Conservation (phyloP, 2,329 filamentous ascomycete species). For the Dothistroma septosporum region DNA sequence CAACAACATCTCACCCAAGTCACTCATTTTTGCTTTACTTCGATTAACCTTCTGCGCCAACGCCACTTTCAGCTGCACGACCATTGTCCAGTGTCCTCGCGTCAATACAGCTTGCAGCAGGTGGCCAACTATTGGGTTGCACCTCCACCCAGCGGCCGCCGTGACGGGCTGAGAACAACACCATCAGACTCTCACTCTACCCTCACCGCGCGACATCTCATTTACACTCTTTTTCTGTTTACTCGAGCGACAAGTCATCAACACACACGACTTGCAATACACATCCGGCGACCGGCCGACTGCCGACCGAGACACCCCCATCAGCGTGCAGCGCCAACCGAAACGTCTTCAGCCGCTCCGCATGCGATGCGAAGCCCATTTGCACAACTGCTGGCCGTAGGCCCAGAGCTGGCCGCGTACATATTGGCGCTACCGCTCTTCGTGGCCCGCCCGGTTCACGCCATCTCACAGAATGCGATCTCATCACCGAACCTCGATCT, state of each 20-base stretch:
- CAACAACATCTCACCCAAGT: conserved; percentile 6
- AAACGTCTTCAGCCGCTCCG: conserved; percentile 5
- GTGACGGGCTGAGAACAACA: not conserved
- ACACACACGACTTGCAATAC: not conserved
- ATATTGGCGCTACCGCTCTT: conserved; percentile 30
- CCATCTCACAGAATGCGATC: conserved; percentile 44
- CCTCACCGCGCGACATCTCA: not conserved
- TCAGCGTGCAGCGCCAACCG: not conserved
- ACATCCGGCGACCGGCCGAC: conserved; percentile 2
- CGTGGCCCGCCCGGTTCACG: conserved; percentile 14
- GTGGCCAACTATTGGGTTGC: not conserved
- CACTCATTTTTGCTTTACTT: conserved; percentile 5
- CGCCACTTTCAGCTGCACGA: not conserved
- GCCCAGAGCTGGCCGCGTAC: conserved; percentile 33
- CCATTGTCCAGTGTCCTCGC: not conserved
- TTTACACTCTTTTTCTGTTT: conserved; percentile 1
- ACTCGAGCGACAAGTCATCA: not conserved
- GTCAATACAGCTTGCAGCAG: not conserved
- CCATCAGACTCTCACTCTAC: not conserved
- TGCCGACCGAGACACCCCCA: not conserved
- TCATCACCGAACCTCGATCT: conserved; percentile 68
- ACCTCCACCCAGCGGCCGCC: not conserved
- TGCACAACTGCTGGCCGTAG: conserved; percentile 34
- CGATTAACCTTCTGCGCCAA: not conserved
- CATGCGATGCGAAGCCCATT: conserved; percentile 31